Evolutionary conservation across 768 basidiomycete genomes (phyloP).

Genomic region (Leccinum subgranulosum): DNA sequence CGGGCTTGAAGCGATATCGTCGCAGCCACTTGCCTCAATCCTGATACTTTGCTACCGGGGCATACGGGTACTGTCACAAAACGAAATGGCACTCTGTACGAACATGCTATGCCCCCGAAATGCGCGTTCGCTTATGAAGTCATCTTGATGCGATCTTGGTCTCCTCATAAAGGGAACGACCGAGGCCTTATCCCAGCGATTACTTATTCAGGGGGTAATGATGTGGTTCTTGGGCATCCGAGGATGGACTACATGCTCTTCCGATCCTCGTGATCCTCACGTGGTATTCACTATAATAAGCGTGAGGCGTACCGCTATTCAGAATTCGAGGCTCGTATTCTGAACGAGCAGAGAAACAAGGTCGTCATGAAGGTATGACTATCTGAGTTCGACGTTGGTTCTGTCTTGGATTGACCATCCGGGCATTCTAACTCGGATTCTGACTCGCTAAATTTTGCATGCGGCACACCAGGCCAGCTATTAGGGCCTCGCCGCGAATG

Average conservation of each 20-base stretch:
- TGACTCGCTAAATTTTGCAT: conserved; percentile 73
- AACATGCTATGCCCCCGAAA: neutral
- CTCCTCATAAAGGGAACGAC: conserved; percentile 3
- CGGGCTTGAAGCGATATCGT: neutral
- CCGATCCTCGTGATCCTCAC: neutral
- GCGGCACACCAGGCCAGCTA: conserved; percentile 40
- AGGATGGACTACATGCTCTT: neutral
- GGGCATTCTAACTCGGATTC: conserved; percentile 59
- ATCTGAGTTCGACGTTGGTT: neutral
- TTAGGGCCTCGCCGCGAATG: conserved; percentile 67
- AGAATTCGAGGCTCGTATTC: conserved; percentile 53
- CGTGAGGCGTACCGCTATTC: conserved; percentile 53
- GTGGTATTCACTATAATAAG: conserved; percentile 37
- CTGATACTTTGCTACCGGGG: no score
- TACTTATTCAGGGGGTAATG: neutral
- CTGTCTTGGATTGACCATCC: conserved; percentile 60
- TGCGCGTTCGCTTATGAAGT: neutral
- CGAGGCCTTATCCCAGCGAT: neutral
- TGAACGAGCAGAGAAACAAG: conserved; percentile 46
- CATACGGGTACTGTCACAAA: neutral
- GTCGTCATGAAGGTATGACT: conserved; percentile 50
- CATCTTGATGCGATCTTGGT: conserved; percentile 1
- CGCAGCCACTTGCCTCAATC: neutral
- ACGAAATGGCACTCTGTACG: neutral
- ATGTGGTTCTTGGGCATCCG: neutral